Evolutionary conservation across 169 alveolate species (phyloP).

Genomic region (Sarcocystis neurona): DNA sequence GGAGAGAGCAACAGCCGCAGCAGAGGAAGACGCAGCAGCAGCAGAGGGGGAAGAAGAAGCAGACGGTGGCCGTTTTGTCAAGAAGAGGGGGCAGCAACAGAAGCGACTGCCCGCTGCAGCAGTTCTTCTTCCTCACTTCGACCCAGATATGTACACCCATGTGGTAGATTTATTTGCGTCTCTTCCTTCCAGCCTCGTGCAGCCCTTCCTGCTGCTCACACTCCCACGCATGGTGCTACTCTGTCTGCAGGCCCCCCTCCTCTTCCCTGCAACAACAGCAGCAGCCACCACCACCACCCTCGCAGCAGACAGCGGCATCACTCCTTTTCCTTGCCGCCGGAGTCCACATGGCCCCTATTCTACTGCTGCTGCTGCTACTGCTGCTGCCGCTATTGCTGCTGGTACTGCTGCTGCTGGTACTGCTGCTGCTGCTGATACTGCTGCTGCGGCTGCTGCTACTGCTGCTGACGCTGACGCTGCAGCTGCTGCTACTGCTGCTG

Average conservation of each 20-base stretch:
- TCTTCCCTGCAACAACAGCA: no score
- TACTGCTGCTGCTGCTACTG: not conserved
- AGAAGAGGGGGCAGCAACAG: no score
- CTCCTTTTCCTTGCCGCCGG: not conserved
- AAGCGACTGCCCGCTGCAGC: not conserved
- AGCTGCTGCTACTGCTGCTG: no score
- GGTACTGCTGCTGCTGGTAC: not conserved
- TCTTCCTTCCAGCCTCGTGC: not conserved
- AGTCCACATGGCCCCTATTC: not conserved
- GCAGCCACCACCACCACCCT: no score
- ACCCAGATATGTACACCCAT: not conserved
- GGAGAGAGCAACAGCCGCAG: not conserved
- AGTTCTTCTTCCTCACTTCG: not conserved
- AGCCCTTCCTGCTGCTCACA: not conserved
- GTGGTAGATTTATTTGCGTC: not conserved
- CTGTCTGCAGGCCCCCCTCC: not conserved
- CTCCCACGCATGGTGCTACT: slow-evolving; percentile 19
- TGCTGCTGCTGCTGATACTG: slow-evolving; percentile 12
- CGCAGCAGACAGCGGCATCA: no score
- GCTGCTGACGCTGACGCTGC: no score
- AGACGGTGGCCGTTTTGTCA: not conserved
- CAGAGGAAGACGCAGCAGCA: not conserved
- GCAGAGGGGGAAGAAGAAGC: not conserved
- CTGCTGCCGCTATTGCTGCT: not conserved
- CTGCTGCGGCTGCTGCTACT: no score